phyloP scores from a whole-genome alignment of 1,139 yeast genomes.

The Geotrichum candidum region DNA sequence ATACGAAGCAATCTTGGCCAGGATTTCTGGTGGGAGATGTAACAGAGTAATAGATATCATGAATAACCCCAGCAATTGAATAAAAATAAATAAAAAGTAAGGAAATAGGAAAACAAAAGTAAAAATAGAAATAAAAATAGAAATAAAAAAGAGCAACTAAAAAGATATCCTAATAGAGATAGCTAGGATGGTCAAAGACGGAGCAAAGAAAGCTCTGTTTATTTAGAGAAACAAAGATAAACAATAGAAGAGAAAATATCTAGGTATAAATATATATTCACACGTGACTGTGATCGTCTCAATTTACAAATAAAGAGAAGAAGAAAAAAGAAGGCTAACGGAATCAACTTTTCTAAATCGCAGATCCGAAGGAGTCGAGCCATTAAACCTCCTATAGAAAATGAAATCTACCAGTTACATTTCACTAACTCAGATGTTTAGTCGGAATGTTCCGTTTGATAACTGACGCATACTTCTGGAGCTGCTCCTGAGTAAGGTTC shows the following conservation, averaged over 20 bases:
- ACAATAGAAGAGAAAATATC: background rate
- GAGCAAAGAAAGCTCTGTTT: background rate
- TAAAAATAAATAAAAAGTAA: no score
- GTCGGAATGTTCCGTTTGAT: constrained; percentile 1
- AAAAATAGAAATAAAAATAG: no score
- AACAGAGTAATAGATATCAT: background rate
- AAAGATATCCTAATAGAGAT: background rate
- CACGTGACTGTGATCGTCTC: background rate
- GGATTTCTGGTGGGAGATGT: background rate
- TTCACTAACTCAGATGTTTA: background rate
- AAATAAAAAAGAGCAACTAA: background rate
- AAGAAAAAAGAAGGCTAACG: background rate
- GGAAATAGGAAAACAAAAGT: no score
- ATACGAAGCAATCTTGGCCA: background rate
- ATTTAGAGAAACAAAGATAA: background rate
- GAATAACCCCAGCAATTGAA: background rate
- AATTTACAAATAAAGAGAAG: background rate
- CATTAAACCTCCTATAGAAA: background rate
- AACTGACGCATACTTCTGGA: constrained; percentile 9
- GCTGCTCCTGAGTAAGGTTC: constrained; percentile 13
- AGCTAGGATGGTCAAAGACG: background rate
- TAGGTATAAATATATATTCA: background rate
- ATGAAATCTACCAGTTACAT: background rate
- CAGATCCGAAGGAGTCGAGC: background rate
- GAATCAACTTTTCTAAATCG: background rate